These are phyloP conservation scores for Huiozyma sinensis DNA, from an alignment of 805 yeast genomes.

Conservation along the genomic window DNA sequence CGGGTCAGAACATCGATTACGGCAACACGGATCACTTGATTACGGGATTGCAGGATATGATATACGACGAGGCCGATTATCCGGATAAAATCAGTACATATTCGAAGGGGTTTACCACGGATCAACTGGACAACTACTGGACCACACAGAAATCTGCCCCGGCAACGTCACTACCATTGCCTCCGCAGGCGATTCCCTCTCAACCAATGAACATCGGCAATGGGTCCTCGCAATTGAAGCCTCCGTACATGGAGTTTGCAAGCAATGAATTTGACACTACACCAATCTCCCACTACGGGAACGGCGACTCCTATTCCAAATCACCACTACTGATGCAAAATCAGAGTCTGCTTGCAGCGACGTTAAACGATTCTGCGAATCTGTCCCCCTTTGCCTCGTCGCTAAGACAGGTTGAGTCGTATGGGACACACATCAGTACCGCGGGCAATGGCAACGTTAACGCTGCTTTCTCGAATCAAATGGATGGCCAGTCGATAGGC, in stretches of 20 bases:
- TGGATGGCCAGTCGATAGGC: no score
- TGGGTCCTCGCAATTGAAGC: not conserved
- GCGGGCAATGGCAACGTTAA: not conserved
- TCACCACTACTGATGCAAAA: slow-evolving; percentile 1
- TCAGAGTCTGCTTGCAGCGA: slow-evolving; percentile 12
- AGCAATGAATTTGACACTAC: not conserved
- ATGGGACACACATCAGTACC: not conserved
- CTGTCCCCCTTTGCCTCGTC: slow-evolving; percentile 5
- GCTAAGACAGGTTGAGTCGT: slow-evolving; percentile 1
- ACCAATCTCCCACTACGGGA: not conserved
- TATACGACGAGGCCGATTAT: slow-evolving; percentile 23
- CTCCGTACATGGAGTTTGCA: not conserved
- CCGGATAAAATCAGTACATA: slow-evolving; percentile 21
- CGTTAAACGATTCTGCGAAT: slow-evolving; percentile 7
- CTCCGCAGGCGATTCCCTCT: not conserved
- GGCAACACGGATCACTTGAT: slow-evolving; percentile 23
- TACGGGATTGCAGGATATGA: slow-evolving; percentile 26
- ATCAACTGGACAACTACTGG: slow-evolving; percentile 30
- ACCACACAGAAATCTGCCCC: slow-evolving; percentile 7
- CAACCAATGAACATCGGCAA: not conserved
- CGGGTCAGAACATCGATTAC: slow-evolving; percentile 21
- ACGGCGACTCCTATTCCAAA: slow-evolving; percentile 2
- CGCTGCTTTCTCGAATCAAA: not conserved
- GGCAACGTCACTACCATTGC: not conserved
- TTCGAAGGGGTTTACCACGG: slow-evolving; percentile 26